A percentile compares a stretch with the other conserved stretches of the same genome.
Conservation (phyloP, 2,329 filamentous ascomycete species). For the Hymenoscyphus repandus region DNA sequence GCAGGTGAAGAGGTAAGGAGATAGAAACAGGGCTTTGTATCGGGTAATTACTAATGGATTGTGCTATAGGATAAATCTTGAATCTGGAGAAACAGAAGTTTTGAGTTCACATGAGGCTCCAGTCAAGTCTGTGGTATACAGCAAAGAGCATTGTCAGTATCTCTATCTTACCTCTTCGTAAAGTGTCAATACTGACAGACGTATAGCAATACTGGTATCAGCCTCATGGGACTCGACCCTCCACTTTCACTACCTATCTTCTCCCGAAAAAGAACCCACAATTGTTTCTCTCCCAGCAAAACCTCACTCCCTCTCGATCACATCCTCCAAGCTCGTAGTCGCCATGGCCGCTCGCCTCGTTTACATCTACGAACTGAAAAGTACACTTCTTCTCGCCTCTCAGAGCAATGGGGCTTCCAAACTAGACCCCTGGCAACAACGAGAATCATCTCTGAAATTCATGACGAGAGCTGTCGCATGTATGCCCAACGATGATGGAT, state of each 20-base stretch:
- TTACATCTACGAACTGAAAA: constrained; percentile 84
- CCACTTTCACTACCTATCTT: constrained; percentile 68
- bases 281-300: constrained; percentile 73
- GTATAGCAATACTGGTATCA: constrained; percentile 68
- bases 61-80: constrained; percentile 57
- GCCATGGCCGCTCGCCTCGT: constrained; percentile 93
- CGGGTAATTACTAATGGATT: not conserved
- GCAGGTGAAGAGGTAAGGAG: constrained; percentile 65
- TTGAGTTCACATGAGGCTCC: constrained; percentile 74
- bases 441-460: constrained; percentile 93
- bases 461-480: constrained; percentile 89
- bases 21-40: not conserved
- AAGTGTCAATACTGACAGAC: constrained; percentile 7
- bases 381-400: constrained; percentile 53
- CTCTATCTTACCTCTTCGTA: constrained; percentile 3
- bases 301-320: constrained; percentile 80
- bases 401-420: constrained; percentile 40
- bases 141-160: constrained; percentile 58
- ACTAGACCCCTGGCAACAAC: constrained; percentile 81
- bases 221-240: constrained; percentile 92
- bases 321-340: constrained; percentile 77
- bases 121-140: constrained; percentile 81
- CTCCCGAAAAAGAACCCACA: constrained; percentile 49
- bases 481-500: constrained; percentile 95
- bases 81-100: constrained; percentile 65